Evolutionary conservation across 2,329 filamentous ascomycete species (phyloP), one percentile per base, ranked within the genome.

Genomic region (Alternaria sp.): DNA sequence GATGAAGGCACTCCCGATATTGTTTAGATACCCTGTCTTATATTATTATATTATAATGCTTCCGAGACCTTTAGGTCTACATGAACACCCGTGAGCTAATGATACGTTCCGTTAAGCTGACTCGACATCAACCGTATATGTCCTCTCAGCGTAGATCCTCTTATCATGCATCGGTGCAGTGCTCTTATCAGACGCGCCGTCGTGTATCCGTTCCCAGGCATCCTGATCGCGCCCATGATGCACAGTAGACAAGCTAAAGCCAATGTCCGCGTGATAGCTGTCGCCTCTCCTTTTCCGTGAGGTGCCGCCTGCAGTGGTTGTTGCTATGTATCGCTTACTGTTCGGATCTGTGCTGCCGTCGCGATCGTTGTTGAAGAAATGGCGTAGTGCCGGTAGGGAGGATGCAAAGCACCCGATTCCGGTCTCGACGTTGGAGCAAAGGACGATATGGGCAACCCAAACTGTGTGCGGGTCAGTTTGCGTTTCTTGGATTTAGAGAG

Each of bases 401-500:
- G 66, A 66, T 1, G 66, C 66, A 8, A 70, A 60, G 51, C 68
- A 70, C 4, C 66, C 68, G 20, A 70, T 68, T 24, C 66, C 68
- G 7, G 66, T 70, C 62, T 70, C 68, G 46, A 70, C 63, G 43
- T 70, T 70, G 14, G 68, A 70, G 42, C 63, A 70, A 28, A 70
- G 63, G 60, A 70, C 62, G 16, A 56, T 70, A 46, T 70, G 68
- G 18, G 68, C 60, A 11, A 69, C 64, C 66, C 68, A 70, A 54
- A 69, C 38, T 39, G n/a, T 39, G 18, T n/a, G 8, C n/a, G 3
- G n/a, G 38, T 39, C 9, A 39, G 9, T 20, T 39, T 9, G 8
- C 4, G n/a, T 9, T n/a, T 39, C 38, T 20, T 4, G 18, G 7
- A 1, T 4, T 4, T 20, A 11, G 8, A 11, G 7, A 11, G 5